A percentile compares a stretch with the other conserved stretches of the same genome.
Conservation (phyloP, 352 stramenopile genomes). For the Globisporangium barbulae region DNA sequence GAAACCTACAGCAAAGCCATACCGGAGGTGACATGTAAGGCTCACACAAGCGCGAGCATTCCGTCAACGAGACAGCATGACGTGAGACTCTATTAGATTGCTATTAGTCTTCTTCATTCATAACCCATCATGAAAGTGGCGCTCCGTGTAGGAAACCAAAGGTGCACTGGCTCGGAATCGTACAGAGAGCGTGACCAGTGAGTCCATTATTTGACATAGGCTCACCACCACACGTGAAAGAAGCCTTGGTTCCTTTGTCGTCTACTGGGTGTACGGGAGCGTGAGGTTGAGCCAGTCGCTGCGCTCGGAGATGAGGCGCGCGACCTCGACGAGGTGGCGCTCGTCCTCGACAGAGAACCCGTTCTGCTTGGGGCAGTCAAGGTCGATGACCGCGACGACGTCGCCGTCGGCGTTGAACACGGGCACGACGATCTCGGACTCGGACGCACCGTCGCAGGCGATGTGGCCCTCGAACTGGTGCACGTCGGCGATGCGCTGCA, state of each 20-base stretch:
- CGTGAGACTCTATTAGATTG: background rate
- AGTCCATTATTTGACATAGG: background rate
- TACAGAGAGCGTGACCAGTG: background rate
- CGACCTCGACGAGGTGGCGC: slow-evolving; percentile 59
- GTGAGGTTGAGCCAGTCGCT: slow-evolving; percentile 68
- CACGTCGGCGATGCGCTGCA: slow-evolving; percentile 75
- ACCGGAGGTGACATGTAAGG: background rate
- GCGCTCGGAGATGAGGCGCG: slow-evolving; percentile 45
- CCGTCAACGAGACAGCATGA: background rate
- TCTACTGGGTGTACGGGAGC: slow-evolving; percentile 49
- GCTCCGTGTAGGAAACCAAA: background rate
- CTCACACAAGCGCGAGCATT: background rate
- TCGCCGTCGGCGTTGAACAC: slow-evolving; percentile 61
- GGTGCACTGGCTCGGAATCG: background rate
- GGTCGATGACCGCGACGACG: slow-evolving; percentile 71
- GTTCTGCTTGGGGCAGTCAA: slow-evolving; percentile 69
- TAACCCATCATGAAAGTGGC: background rate
- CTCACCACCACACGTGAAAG: background rate
- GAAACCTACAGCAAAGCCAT: background rate
- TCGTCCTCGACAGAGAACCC: slow-evolving; percentile 74
- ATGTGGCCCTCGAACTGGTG: slow-evolving; percentile 80
- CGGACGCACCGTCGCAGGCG: slow-evolving; percentile 72
- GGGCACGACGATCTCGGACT: slow-evolving; percentile 81
- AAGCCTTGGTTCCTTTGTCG: no score
- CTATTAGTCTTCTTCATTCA: background rate